Percentiles rank a stretch among this genome's conserved stretches.
phyloP scores from a whole-genome alignment of 1,139 yeast species.

The Yamadazyma diospyri region DNA sequence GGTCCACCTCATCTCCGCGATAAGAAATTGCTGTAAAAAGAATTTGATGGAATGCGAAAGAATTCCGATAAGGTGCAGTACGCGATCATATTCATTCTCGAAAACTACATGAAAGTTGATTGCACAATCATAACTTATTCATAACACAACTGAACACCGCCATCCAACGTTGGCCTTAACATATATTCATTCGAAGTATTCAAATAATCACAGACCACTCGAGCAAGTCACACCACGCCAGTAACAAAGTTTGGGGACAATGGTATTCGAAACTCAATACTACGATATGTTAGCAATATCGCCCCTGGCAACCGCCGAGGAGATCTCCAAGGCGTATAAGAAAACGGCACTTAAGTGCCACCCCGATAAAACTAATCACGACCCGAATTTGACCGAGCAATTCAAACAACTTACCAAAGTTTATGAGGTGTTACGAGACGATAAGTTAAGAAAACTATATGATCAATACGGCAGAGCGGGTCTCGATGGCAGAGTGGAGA shows the following conservation, averaged over 20 bases:
- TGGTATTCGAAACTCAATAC: constrained; percentile 22
- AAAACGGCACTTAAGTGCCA: constrained; percentile 41
- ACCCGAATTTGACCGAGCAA: constrained; percentile 40
- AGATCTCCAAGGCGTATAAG: constrained; percentile 39
- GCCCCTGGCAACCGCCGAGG: constrained; percentile 34
- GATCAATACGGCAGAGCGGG: constrained; percentile 41
- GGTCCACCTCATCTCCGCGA: not conserved
- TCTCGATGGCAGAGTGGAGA: constrained; percentile 26
- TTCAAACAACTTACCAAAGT: constrained; percentile 44
- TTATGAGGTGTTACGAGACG: constrained; percentile 39
- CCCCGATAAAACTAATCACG: constrained; percentile 47
- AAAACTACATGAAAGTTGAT: too few species aligned
- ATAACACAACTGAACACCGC: too few species aligned
- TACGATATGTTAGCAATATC: constrained; percentile 39
- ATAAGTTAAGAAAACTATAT: constrained; percentile 27
- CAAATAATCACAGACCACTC: not conserved
- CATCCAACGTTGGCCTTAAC: too few species aligned
- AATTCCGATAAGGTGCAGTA: not conserved
- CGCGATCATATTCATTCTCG: constrained; percentile 2
- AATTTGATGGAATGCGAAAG: constrained; percentile 1
- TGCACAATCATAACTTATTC: too few species aligned
- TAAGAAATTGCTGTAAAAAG: constrained; percentile 1
- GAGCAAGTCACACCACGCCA: too few species aligned
- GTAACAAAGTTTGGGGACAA: constrained; percentile 1
- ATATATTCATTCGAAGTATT: too few species aligned